These are phyloP conservation scores for Schizosaccharomyces japonicus DNA, from an alignment of 805 yeast species.

Conservation along the genomic window DNA sequence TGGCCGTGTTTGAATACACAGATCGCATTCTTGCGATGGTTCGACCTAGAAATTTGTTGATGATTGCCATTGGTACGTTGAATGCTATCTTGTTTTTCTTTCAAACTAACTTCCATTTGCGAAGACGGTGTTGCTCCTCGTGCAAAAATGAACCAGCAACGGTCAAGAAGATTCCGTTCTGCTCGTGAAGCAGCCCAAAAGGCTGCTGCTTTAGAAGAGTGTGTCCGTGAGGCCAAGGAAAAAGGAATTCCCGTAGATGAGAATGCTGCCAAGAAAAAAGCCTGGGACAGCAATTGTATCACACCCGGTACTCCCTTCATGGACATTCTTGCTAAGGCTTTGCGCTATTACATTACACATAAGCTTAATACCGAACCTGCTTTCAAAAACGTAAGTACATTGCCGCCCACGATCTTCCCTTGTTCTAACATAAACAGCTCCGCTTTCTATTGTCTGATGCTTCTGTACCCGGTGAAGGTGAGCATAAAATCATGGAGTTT, in stretches of 20 bases:
- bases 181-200: constrained; percentile 75
- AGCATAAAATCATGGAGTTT: constrained; percentile 91
- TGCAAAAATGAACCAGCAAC: constrained; percentile 92
- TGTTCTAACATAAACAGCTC: no score
- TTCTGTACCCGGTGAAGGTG: constrained; percentile 98
- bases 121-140: constrained; percentile 98
- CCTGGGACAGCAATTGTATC: constrained; percentile 90
- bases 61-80: constrained; percentile 96
- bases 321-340: constrained; percentile 63
- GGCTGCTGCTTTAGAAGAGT: constrained; percentile 41
- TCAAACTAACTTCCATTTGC: no score
- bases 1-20: constrained; percentile 79
- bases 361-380: constrained; percentile 76
- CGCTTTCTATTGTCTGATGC: constrained; percentile 88
- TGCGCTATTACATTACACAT: constrained; percentile 80
- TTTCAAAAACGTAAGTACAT: constrained; percentile 62
- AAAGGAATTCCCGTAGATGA: constrained; percentile 59
- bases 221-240: constrained; percentile 31
- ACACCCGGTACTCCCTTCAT: constrained; percentile 98
- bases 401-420: constrained; percentile 14
- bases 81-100: no score
- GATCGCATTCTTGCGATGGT: constrained; percentile 84
- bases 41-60: constrained; percentile 70
- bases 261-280: constrained; percentile 43
- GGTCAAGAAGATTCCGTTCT: constrained; percentile 77